Percentiles rank a stretch among this genome's conserved stretches.
Conservation (phyloP, 371 early-diverging fungal species). For the Lichtheimia hyalospora region DNA sequence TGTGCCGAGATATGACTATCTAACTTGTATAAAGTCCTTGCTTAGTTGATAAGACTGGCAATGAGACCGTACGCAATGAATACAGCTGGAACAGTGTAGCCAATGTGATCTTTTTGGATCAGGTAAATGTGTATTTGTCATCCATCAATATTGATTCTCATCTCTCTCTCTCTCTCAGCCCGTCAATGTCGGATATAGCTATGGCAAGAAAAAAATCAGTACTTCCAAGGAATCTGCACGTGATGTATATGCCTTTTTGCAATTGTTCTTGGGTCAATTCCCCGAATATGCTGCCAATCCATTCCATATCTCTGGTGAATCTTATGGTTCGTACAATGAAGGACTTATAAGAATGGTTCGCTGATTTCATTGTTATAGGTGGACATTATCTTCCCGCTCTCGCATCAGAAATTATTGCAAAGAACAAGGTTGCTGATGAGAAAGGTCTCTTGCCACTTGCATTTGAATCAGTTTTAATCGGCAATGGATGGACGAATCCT, state of each 20-base stretch:
- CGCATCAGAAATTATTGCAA: slow-evolving; percentile 57
- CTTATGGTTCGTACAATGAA: slow-evolving; percentile 35
- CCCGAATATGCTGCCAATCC: slow-evolving; percentile 34
- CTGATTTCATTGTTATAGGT: slow-evolving; percentile 21
- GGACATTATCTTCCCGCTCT: slow-evolving; percentile 80
- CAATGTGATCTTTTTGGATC: slow-evolving; percentile 84
- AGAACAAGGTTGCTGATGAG: slow-evolving; percentile 58
- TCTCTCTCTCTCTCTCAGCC: slow-evolving; percentile 44
- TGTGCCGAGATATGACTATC: background rate
- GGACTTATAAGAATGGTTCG: background rate
- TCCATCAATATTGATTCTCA: background rate
- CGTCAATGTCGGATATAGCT: slow-evolving; percentile 76
- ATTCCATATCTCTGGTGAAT: slow-evolving; percentile 66
- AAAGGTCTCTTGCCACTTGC: slow-evolving; percentile 16
- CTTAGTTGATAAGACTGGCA: slow-evolving; percentile 59
- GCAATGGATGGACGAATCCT: slow-evolving; percentile 89
- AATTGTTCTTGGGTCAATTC: slow-evolving; percentile 70
- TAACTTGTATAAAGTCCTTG: slow-evolving; percentile 46
- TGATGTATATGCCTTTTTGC: slow-evolving; percentile 64
- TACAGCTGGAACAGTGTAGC: slow-evolving; percentile 81
- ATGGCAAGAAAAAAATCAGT: slow-evolving; percentile 58
- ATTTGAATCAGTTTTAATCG: slow-evolving; percentile 72
- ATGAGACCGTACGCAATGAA: slow-evolving; percentile 54
- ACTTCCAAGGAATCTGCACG: slow-evolving; percentile 50
- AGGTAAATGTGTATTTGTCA: slow-evolving; percentile 16